A percentile compares a stretch with the other conserved stretches of the same genome.
Evolutionary conservation across 73 alveolate genomes (phyloP).

Genomic region (Paramecium caudatum): DNA sequence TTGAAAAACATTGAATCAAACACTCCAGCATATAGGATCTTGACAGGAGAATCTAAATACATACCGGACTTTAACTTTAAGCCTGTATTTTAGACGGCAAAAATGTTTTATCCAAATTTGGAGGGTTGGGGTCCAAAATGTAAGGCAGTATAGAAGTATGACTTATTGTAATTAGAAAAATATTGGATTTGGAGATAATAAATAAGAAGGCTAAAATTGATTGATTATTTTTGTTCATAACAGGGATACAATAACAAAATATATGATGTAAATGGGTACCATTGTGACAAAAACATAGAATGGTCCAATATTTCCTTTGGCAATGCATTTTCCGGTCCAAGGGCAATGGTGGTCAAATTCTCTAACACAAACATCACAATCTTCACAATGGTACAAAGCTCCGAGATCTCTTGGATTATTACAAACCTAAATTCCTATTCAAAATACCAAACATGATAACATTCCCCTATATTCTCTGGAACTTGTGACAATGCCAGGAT

Average conservation of each 20-base stretch:
- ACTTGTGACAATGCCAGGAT: constrained; percentile 72
- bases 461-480: constrained; percentile 30
- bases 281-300: constrained; percentile 82
- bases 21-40: constrained; percentile 1
- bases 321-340: constrained; percentile 96
- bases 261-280: constrained; percentile 60
- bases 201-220: background rate
- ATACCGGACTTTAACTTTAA: constrained; percentile 21
- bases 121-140: constrained; percentile 34
- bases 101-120: constrained; percentile 55
- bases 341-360: constrained; percentile 98
- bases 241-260: constrained; percentile 30
- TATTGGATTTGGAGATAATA: background rate
- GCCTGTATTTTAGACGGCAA: background rate
- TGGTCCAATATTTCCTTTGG: constrained; percentile 81
- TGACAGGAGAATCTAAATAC: background rate
- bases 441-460: constrained; percentile 29
- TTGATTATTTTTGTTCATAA: constrained; percentile 29
- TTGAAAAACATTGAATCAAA: background rate
- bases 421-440: constrained; percentile 17
- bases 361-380: constrained; percentile 92
- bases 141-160: constrained; percentile 21
- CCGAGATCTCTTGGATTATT: constrained; percentile 48
- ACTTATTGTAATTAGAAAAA: background rate
- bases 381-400: constrained; percentile 85